Evolutionary conservation across 1,139 yeast genomes (phyloP).

Genomic region (Saccharomycopsis phalli): DNA sequence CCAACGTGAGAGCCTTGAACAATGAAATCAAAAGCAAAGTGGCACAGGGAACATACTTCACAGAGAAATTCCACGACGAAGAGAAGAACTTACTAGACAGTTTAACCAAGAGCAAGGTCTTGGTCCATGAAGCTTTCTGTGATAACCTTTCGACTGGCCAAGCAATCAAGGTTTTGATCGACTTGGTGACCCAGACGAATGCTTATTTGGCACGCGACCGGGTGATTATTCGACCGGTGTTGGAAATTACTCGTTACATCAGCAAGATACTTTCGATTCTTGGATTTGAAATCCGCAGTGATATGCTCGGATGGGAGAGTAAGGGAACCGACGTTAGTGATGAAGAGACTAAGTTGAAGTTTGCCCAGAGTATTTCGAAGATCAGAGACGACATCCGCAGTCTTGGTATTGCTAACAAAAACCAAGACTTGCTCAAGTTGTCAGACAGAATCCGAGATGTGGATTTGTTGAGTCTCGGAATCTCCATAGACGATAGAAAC

Average conservation of each 20-base stretch:
- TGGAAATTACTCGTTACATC: slow-evolving; percentile 58
- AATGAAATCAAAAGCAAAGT: slow-evolving; percentile 49
- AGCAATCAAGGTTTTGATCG: slow-evolving; percentile 57
- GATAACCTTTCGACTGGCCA: slow-evolving; percentile 79
- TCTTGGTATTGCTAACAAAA: slow-evolving; percentile 55
- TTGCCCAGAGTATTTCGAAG: slow-evolving; percentile 61
- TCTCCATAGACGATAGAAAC: slow-evolving; percentile 81
- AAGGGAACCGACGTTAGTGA: slow-evolving; percentile 28
- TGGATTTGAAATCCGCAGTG: slow-evolving; percentile 68
- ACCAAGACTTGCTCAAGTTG: slow-evolving; percentile 49
- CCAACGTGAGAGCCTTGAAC: slow-evolving; percentile 69
- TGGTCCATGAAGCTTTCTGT: slow-evolving; percentile 70
- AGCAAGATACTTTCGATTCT: slow-evolving; percentile 60
- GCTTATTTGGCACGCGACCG: slow-evolving; percentile 54
- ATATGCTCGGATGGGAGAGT: slow-evolving; percentile 73
- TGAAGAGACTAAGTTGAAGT: slow-evolving; percentile 74
- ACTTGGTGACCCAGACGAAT: slow-evolving; percentile 63
- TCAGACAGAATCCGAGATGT: slow-evolving; percentile 52
- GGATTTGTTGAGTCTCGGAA: slow-evolving; percentile 66
- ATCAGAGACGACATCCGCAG: slow-evolving; percentile 78
- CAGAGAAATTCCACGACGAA: slow-evolving; percentile 41
- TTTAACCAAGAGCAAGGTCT: slow-evolving; percentile 46
- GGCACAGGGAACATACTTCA: slow-evolving; percentile 36
- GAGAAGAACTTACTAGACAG: slow-evolving; percentile 52
- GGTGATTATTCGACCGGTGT: slow-evolving; percentile 56